Evolutionary conservation across 2,329 filamentous ascomycete species (phyloP), one percentile per base, ranked within the genome.

Genomic region (Dothistroma septosporum): DNA sequence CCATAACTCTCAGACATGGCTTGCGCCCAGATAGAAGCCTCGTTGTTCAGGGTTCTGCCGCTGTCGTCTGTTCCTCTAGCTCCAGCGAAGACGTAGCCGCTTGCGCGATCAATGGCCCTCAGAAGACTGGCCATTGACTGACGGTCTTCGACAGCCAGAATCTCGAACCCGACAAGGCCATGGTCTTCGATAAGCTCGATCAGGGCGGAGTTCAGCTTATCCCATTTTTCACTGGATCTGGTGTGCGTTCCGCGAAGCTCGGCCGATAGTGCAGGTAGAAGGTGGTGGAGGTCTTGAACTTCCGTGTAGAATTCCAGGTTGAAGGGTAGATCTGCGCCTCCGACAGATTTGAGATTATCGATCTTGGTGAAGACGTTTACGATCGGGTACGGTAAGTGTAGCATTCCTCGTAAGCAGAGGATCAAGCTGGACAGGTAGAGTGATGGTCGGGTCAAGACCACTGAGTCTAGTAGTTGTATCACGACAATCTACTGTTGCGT

Each of bases 231-330:
- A 12, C 62, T 63, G 4, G 21, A 85, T 24, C 64, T 64, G n/a
- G 65, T 49, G n/a, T 61, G 47, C 5, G 60, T 66, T 8, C 64
- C 61, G 33, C 61, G 86, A 1, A 88, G 88, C 75, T 99, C 94
- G 24, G 85, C 82, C 69, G 92, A 87, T 47, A 99, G 85, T 62
- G 87, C 82, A 1, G 92, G 91, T 0, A 94, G 83, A 12, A 99
- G 82, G 68, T 96, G 91, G 22, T 85, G 85, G 4, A 99, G 83
- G 70, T 97, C 92, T 76, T 99, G 92, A 8, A 97, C 93, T 75
- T 99, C 93, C 63, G 94, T 97, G 75, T 97, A 99, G 76, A 88
- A 99, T 66, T 97, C 92, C 61, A 99, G 86, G 70, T 96, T 96
- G 80, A 99, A 97, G 0, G 92, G 91, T 0, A 99, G 82, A 28